Evolutionary conservation across 768 basidiomycete species (phyloP), one percentile per base, ranked within the genome.

Genomic region (Psilocybe cubensis): DNA sequence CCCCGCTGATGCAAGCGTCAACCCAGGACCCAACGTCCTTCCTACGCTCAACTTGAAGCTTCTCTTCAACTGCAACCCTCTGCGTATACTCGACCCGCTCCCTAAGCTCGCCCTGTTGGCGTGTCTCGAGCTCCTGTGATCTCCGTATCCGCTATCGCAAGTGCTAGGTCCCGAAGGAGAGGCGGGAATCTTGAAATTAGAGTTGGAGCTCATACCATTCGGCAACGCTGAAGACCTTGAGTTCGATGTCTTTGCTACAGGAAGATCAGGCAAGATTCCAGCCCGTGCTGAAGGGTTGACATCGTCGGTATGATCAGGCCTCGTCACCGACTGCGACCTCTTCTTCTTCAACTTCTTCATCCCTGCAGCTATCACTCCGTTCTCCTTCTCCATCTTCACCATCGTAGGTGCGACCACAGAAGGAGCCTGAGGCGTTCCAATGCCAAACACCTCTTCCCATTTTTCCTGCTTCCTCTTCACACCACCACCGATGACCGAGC

Each of bases 21-120:
- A 45, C 21, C 54, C 48, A 9, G 64, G 66, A 4, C 66, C 61
- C 31, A 67, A 33, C 23, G 66, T 67, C 31, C 66, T 58, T 4
- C 66, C 66, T 18, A 65, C 64, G 17, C 64, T 63, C 54, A 62
- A n/a, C 35, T 59, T 63, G 59, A 67, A 65, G 47, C 61, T 67
- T 51, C 57, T 57, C 61, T 67, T 67, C 24, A 65, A 56, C 23
- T 61, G 57, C 38, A 59, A 23, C n/a, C 56, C 57, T 9, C 50
- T 43, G 12, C 60, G 38, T 43, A 27, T 28, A 28, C 35, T 31
- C n/a, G n/a, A n/a, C n/a, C n/a, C n/a, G n/a, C n/a, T n/a, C n/a
- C n/a, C n/a, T n/a, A n/a, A n/a, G n/a, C n/a, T n/a, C n/a, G n/a
- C n/a, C n/a, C n/a, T n/a, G n/a, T n/a, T n/a, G n/a, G n/a, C n/a